These are phyloP conservation scores for Globisporangium paddicum DNA, from an alignment of 352 stramenopile genomes.

Conservation along the genomic window DNA sequence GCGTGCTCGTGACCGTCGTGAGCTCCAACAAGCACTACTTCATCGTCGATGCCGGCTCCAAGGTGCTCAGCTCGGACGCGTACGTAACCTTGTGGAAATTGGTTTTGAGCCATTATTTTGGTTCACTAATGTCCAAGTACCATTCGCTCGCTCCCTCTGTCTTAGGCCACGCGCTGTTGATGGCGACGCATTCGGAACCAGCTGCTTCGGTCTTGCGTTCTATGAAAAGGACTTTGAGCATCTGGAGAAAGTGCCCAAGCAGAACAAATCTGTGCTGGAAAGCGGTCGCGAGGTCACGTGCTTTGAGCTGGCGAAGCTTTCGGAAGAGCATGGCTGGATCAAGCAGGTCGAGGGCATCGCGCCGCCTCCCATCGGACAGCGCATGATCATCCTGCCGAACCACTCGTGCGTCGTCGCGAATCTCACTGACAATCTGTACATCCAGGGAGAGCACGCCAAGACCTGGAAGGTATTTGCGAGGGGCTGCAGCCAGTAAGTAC, in stretches of 20 bases:
- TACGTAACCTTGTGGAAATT: constrained; percentile 14
- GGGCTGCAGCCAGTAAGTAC: constrained; percentile 46
- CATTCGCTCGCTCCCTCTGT: neutral
- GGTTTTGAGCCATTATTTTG: neutral
- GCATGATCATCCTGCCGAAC: constrained; percentile 64
- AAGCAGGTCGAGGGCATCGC: constrained; percentile 48
- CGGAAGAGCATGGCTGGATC: constrained; percentile 71
- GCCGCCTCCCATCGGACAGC: constrained; percentile 41
- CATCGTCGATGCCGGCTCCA: constrained; percentile 68
- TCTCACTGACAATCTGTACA: constrained; percentile 55
- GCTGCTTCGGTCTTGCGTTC: constrained; percentile 61
- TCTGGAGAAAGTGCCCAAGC: constrained; percentile 42
- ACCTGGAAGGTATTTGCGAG: constrained; percentile 52
- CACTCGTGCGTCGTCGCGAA: constrained; percentile 66
- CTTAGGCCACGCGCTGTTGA: constrained; percentile 17
- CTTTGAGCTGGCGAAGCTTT: constrained; percentile 68
- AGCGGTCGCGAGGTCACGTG: constrained; percentile 40
- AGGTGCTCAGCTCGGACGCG: constrained; percentile 62
- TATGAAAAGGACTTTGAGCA: constrained; percentile 64
- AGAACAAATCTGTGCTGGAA: constrained; percentile 25
- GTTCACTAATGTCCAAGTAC: neutral
- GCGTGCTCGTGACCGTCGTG: constrained; percentile 58
- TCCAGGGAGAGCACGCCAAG: constrained; percentile 40
- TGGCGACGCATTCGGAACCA: constrained; percentile 37
- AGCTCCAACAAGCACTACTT: constrained; percentile 73